Base-by-base conservation (phyloP, 805 yeast genomes). In the Kodamaea restingae region DNA sequence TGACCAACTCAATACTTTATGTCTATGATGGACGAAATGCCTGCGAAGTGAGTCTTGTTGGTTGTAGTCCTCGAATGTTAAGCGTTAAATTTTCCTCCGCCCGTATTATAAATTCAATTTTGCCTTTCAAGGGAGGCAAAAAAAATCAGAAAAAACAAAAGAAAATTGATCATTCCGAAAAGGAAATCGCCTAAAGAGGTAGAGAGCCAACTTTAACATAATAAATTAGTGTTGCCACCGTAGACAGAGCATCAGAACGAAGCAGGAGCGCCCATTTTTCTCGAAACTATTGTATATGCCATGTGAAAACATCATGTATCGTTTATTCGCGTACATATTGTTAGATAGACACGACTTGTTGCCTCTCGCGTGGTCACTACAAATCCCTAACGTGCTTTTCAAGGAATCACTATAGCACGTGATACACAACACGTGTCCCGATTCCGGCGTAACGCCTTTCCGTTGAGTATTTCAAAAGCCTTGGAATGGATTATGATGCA, bases 81-180 rank as follows among this genome's bases (percentile, higher is more conserved):
- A 30, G 32, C 32, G 20, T 17, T 30, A 17, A 30, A n/a, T n/a
- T 30, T 30, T 30, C 17, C 15, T 30, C 15, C 32, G 21, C 21
- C 32, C 21, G 32, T 30, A 30, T 30, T 30, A 17, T 30, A 30
- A 30, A 30, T 30, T 30, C 21, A 18, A 30, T 9, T 30, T n/a
- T 17, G 32, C 32, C 20, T n/a, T 30, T 30, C 32, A 6, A 30
- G 32, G 32, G 32, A 30, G 32, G 32, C 32, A 30, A 30, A 30
- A 30, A 30, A 30, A 30, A 30, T 12, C 12, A 9, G 20, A 7
- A 18, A 30, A 30, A 30, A 30, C 12, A 30, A 12, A 28, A 30
- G 32, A 30, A 30, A 30, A 9, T 30, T 18, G 21, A 30, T 30
- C 32, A 30, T 17, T 18, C 32, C 15, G 21, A 30, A 30, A 10